phyloP scores from a whole-genome alignment of 75 land plant species.

The Cryptomeria japonica region DNA sequence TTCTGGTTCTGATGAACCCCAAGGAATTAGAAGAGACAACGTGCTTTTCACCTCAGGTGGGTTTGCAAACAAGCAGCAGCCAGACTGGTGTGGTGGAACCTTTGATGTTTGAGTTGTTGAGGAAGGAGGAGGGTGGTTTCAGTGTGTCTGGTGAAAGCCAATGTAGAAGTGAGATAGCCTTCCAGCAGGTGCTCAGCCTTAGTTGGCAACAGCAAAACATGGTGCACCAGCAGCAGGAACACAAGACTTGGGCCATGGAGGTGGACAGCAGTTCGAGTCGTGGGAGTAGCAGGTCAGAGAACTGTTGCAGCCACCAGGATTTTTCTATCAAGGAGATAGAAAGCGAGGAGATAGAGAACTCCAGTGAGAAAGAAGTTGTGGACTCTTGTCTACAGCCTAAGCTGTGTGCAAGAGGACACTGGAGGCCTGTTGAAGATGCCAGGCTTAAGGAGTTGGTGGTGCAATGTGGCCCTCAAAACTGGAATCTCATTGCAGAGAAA shows the following conservation, averaged over 20 bases:
- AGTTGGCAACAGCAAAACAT: not conserved
- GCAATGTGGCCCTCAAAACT: slow-evolving; percentile 68
- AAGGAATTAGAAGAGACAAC: not conserved
- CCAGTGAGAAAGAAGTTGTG: slow-evolving; percentile 22
- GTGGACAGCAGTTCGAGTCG: not conserved
- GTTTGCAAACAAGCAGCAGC: not conserved
- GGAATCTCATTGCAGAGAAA: slow-evolving; percentile 74
- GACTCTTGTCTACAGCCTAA: slow-evolving; percentile 31
- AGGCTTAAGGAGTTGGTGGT: slow-evolving; percentile 66
- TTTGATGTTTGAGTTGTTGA: not conserved
- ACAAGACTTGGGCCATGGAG: not conserved
- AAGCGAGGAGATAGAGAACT: slow-evolving; percentile 9
- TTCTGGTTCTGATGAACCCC: not conserved
- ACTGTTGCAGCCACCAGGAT: not conserved
- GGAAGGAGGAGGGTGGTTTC: not conserved
- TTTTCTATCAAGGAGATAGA: not conserved
- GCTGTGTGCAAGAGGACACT: slow-evolving; percentile 68
- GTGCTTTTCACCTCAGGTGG: not conserved
- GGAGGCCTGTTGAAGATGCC: slow-evolving; percentile 65
- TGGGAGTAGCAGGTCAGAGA: not conserved
- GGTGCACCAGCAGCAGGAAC: not conserved
- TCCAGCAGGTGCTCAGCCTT: slow-evolving; percentile 3
- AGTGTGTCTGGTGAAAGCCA: slow-evolving; percentile 6
- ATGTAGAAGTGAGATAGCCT: slow-evolving; percentile 14
- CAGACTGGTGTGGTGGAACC: not conserved